A percentile compares a stretch with the other conserved stretches of the same genome.
Evolutionary conservation across 2,329 filamentous ascomycete genomes (phyloP).

Genomic region (Botrytis sinoallii): DNA sequence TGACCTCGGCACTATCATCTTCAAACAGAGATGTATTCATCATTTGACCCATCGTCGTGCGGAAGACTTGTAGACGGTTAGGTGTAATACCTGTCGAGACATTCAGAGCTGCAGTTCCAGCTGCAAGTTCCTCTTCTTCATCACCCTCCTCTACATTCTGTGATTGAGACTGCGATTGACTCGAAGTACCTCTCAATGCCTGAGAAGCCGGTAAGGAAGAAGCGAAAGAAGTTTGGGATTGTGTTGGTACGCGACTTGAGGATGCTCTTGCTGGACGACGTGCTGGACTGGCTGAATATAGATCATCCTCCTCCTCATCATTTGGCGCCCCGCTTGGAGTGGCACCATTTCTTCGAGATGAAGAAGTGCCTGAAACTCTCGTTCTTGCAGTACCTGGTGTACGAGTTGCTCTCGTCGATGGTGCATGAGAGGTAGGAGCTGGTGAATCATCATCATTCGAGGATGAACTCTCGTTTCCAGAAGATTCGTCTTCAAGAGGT

Average conservation of each 20-base stretch:
- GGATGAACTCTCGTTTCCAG: constrained; percentile 58
- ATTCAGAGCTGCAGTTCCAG: constrained; percentile 31
- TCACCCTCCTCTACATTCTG: constrained; percentile 28
- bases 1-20: constrained; percentile 77
- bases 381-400: constrained; percentile 38
- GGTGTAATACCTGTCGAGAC: constrained; percentile 41
- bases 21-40: constrained; percentile 81
- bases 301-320: constrained; percentile 42
- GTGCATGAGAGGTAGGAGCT: constrained; percentile 25
- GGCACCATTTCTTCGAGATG: constrained; percentile 34
- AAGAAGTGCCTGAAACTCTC: constrained; percentile 24
- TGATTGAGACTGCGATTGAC: constrained; percentile 22
- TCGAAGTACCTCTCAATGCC: constrained; percentile 33
- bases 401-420: constrained; percentile 37
- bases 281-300: constrained; percentile 38
- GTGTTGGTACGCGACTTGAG: constrained; percentile 21
- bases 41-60: constrained; percentile 75
- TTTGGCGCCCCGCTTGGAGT: constrained; percentile 17
- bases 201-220: constrained; percentile 40
- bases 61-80: constrained; percentile 70
- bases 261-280: constrained; percentile 22
- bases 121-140: constrained; percentile 19
- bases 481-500: constrained; percentile 54
- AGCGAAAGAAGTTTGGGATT: constrained; percentile 41
- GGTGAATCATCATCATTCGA: constrained; percentile 37